Conservation (phyloP, 306 rosid genomes). For the Quercus mongolica region DNA sequence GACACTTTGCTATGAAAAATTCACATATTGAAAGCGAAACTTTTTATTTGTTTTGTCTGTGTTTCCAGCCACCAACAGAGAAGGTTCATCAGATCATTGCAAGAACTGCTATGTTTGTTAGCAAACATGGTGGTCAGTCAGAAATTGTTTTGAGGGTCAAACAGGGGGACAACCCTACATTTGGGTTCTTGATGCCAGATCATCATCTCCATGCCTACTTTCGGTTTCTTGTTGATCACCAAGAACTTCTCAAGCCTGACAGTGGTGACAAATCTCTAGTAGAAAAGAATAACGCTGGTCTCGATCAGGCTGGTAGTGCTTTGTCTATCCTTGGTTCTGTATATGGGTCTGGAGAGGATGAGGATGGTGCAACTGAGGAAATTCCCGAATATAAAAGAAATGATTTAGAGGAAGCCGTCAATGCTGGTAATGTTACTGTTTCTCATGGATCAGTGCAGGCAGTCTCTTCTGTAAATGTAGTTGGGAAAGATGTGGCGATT, state of each 20-base stretch:
- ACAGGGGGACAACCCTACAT: slow-evolving; percentile 85
- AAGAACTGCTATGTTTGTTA: slow-evolving; percentile 71
- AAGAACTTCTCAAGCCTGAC: slow-evolving; percentile 53
- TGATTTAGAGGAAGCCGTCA: slow-evolving; percentile 27
- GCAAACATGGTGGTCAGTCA: slow-evolving; percentile 77
- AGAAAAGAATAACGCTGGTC: slow-evolving; percentile 42
- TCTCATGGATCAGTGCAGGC: slow-evolving; percentile 35
- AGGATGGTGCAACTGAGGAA: slow-evolving; percentile 52
- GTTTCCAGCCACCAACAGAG: slow-evolving; percentile 78
- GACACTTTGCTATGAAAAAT: slow-evolving; percentile 17
- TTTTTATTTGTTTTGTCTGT: slow-evolving; percentile 18
- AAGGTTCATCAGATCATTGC: slow-evolving; percentile 85
- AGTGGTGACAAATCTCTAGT: slow-evolving; percentile 31
- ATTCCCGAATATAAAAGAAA: slow-evolving; percentile 18
- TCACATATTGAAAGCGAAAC: slow-evolving; percentile 26
- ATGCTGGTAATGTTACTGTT: slow-evolving; percentile 25
- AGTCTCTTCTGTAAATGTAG: slow-evolving; percentile 32
- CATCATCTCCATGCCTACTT: slow-evolving; percentile 78
- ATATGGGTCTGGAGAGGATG: slow-evolving; percentile 83
- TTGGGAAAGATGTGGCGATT: slow-evolving; percentile 38
- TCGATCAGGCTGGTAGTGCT: slow-evolving; percentile 68
- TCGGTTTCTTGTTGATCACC: slow-evolving; percentile 73
- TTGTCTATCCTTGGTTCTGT: slow-evolving; percentile 84
- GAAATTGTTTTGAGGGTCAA: slow-evolving; percentile 89
- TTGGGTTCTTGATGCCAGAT: slow-evolving; percentile 90